phyloP scores from a whole-genome alignment of 345 rosid genomes.

The Populus tremula region DNA sequence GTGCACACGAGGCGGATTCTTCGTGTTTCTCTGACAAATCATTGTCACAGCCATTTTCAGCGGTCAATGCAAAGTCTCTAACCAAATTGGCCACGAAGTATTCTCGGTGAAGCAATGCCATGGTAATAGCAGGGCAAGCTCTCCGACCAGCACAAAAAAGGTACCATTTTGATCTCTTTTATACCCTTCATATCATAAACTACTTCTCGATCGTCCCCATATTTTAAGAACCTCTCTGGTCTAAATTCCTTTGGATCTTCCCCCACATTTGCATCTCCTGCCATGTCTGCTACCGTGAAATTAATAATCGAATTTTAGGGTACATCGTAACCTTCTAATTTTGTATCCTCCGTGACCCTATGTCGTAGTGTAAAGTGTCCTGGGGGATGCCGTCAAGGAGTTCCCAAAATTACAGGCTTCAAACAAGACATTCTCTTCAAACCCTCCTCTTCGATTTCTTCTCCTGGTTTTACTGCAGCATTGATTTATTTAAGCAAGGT shows the following conservation, averaged over 20 bases:
- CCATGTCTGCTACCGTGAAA: slow-evolving; percentile 23
- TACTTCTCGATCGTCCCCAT: not conserved
- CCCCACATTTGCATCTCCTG: slow-evolving; percentile 21
- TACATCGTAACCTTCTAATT: slow-evolving; percentile 5
- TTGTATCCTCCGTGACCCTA: slow-evolving; percentile 10
- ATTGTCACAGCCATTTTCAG: not conserved
- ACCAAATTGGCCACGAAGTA: slow-evolving; percentile 22
- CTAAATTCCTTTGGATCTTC: slow-evolving; percentile 20
- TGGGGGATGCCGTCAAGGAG: slow-evolving; percentile 8
- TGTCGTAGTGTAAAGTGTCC: slow-evolving; percentile 21
- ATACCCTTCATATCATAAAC: slow-evolving; percentile 15
- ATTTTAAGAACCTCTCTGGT: slow-evolving; percentile 15
- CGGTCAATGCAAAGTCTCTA: slow-evolving; percentile 9
- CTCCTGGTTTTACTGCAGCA: not conserved
- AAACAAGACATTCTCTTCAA: slow-evolving; percentile 13
- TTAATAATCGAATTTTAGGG: slow-evolving; percentile 15
- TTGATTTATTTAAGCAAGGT: slow-evolving; percentile 9
- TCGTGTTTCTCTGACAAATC: slow-evolving; percentile 20
- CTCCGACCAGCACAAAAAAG: slow-evolving; percentile 22
- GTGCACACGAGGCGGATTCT: not conserved
- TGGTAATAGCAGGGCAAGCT: slow-evolving; percentile 14
- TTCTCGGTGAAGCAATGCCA: slow-evolving; percentile 20
- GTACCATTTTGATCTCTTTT: slow-evolving; percentile 25
- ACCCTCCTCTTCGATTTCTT: slow-evolving; percentile 7
- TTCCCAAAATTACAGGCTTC: slow-evolving; percentile 14